These are phyloP conservation scores for Vitis amurensis DNA, from an alignment of 164 flowering plant genomes.

Conservation along the genomic window DNA sequence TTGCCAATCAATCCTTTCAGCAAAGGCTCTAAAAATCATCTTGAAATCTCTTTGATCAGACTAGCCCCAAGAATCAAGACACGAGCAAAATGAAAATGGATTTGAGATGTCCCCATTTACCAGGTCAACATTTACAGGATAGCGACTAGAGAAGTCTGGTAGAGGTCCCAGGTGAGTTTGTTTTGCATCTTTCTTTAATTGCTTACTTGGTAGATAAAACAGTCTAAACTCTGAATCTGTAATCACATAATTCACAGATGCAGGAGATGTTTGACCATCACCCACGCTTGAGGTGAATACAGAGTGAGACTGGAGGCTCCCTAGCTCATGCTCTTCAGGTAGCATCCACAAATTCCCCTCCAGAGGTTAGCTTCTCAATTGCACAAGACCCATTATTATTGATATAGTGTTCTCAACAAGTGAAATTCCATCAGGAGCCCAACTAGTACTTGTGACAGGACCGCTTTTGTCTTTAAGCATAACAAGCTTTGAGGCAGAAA, in stretches of 20 bases:
- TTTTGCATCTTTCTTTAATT: slow-evolving; percentile 15
- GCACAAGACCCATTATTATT: too few species aligned
- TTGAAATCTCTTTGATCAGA: too few species aligned
- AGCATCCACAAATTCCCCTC: too few species aligned
- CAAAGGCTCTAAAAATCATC: too few species aligned
- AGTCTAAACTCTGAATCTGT: slow-evolving; percentile 66
- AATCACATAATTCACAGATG: slow-evolving; percentile 55
- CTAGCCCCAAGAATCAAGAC: slow-evolving; percentile 20
- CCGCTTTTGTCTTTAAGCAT: too few species aligned
- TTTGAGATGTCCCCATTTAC: slow-evolving; percentile 14
- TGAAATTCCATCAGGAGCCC: too few species aligned
- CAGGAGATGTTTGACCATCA: slow-evolving; percentile 32
- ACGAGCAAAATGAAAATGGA: slow-evolving; percentile 32
- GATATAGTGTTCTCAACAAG: too few species aligned
- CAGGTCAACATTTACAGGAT: slow-evolving; percentile 22
- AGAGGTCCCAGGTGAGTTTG: slow-evolving; percentile 18
- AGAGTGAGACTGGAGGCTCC: slow-evolving; percentile 22
- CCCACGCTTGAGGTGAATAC: slow-evolving; percentile 23
- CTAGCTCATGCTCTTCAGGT: slow-evolving; percentile 24
- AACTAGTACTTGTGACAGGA: too few species aligned
- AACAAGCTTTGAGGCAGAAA: too few species aligned
- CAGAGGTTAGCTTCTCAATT: too few species aligned
- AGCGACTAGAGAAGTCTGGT: slow-evolving; percentile 22
- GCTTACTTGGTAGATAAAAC: slow-evolving; percentile 21
- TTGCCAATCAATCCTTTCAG: too few species aligned